Evolutionary conservation across 345 rosid genomes (phyloP).

Genomic region (Pugionium dolabratum): DNA sequence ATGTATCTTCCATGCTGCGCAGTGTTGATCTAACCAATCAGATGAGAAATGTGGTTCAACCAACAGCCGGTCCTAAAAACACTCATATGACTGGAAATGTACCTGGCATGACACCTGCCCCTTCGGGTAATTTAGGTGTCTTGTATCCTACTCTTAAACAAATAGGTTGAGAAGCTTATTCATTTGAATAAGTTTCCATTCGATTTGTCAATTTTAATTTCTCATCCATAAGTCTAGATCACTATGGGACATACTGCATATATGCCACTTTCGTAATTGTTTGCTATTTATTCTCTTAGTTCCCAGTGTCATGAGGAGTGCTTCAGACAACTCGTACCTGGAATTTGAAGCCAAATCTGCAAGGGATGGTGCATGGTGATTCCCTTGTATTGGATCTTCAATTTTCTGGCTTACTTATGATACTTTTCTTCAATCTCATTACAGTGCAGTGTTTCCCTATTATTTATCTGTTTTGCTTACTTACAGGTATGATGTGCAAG

Average conservation of each 20-base stretch:
- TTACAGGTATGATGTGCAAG: conserved; percentile 84
- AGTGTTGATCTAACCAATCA: conserved; percentile 57
- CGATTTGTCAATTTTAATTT: neutral
- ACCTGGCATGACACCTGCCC: conserved; percentile 46
- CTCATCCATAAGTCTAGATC: conserved; percentile 17
- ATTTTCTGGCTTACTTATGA: conserved; percentile 14
- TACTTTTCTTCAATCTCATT: conserved; percentile 17
- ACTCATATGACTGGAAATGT: conserved; percentile 52
- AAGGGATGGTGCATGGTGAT: conserved; percentile 98
- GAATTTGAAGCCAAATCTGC: conserved; percentile 97
- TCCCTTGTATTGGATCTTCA: conserved; percentile 23
- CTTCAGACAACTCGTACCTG: conserved; percentile 63
- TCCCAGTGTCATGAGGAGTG: conserved; percentile 55
- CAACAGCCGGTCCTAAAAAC: conserved; percentile 56
- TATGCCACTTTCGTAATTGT: conserved; percentile 14
- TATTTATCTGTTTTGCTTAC: conserved; percentile 16
- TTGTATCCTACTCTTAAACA: neutral
- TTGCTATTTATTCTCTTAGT: conserved; percentile 38
- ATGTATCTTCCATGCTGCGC: conserved; percentile 62
- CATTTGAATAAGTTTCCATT: neutral
- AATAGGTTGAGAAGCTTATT: conserved; percentile 18
- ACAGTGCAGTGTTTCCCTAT: conserved; percentile 14
- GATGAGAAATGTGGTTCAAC: conserved; percentile 61
- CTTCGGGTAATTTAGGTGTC: conserved; percentile 56
- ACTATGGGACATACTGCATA: neutral